Conservation (phyloP, 768 basidiomycete genomes). For the Mycena pura region DNA sequence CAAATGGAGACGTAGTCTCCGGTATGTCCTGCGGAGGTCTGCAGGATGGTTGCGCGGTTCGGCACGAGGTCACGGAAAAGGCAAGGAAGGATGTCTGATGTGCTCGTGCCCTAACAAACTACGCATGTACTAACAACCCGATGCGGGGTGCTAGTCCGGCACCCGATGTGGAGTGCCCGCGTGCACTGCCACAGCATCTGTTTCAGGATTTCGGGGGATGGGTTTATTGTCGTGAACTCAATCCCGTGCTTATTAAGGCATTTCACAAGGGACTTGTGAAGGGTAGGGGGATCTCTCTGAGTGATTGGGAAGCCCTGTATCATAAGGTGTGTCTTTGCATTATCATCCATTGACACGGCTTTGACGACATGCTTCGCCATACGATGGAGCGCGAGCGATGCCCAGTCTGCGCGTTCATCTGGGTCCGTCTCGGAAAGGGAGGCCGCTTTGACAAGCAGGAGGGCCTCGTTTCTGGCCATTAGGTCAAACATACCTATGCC, state of each 20-base stretch:
- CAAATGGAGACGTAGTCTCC: too few relatives aligned
- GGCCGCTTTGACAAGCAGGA: not conserved
- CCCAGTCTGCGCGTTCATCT: not conserved
- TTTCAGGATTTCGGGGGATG: not conserved
- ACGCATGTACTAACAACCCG: too few relatives aligned
- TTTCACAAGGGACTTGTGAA: not conserved
- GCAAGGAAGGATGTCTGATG: too few relatives aligned
- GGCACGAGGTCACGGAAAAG: too few relatives aligned
- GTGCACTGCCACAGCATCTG: conserved; percentile 23
- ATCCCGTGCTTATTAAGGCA: conserved; percentile 11
- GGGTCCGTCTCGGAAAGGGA: not conserved
- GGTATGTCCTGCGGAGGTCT: too few relatives aligned
- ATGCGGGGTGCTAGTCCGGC: too few relatives aligned
- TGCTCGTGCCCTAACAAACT: too few relatives aligned
- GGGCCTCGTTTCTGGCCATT: too few relatives aligned
- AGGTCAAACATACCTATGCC: not conserved
- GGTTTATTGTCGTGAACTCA: not conserved
- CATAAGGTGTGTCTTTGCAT: not conserved
- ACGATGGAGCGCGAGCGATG: not conserved
- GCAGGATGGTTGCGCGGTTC: too few relatives aligned
- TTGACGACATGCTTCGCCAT: not conserved
- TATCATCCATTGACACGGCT: not conserved
- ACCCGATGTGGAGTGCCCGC: too few relatives aligned
- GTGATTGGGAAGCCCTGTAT: not conserved
- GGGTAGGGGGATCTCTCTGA: not conserved